These are phyloP conservation scores for Amaranthus tricolor DNA, from an alignment of 179 eudicot species.

Conservation along the genomic window DNA sequence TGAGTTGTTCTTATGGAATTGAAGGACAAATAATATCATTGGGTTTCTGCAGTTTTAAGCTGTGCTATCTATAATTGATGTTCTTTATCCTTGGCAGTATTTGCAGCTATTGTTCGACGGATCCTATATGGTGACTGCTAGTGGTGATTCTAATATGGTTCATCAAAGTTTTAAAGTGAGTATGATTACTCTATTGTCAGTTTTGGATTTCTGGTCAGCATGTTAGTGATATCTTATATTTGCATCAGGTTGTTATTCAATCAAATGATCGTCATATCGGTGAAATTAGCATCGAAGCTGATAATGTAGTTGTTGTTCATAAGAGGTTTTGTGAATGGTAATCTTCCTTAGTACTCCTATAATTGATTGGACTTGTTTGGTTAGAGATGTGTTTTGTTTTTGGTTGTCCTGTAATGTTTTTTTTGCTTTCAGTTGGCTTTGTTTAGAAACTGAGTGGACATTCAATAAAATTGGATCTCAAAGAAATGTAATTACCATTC, in stretches of 20 bases:
- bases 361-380: neutral
- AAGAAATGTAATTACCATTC: slow-evolving; percentile 2
- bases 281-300: slow-evolving; percentile 4
- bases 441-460: neutral
- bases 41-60: no score
- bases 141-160: slow-evolving; percentile 9
- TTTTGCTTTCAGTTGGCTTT: neutral
- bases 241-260: slow-evolving; percentile 9
- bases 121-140: neutral
- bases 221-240: neutral
- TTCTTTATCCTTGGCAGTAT: slow-evolving; percentile 2
- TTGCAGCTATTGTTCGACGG: neutral
- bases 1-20: no score
- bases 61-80: no score
- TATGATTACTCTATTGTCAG: neutral
- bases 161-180: slow-evolving; percentile 1
- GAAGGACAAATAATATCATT: no score
- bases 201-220: neutral
- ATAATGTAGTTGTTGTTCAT: slow-evolving; percentile 1
- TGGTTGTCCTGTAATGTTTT: neutral
- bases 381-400: neutral
- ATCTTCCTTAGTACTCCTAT: neutral
- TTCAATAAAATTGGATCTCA: slow-evolving; percentile 2
- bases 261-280: neutral
- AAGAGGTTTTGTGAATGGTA: slow-evolving; percentile 10